Conservation (phyloP, 768 basidiomycete species). For the Tubosaeta sp. region DNA sequence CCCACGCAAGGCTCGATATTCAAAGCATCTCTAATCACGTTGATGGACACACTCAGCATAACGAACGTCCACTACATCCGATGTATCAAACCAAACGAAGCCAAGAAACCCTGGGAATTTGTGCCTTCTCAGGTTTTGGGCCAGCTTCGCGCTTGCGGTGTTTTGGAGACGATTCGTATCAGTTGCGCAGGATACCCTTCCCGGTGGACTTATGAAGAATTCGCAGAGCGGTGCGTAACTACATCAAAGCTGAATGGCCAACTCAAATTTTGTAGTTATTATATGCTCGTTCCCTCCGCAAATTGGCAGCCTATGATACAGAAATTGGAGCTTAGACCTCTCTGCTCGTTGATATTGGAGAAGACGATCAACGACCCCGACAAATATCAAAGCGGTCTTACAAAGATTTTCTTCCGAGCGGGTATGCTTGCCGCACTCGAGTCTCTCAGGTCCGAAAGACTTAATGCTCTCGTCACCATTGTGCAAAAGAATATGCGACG, state of each 20-base stretch:
- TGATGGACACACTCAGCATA: slow-evolving; percentile 96
- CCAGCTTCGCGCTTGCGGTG: slow-evolving; percentile 96
- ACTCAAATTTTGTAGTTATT: slow-evolving; percentile 61
- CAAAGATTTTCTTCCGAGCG: slow-evolving; percentile 98
- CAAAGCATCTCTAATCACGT: slow-evolving; percentile 85
- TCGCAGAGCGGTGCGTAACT: slow-evolving; percentile 81
- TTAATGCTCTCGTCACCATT: slow-evolving; percentile 89
- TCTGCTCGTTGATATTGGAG: slow-evolving; percentile 82
- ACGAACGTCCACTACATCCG: slow-evolving; percentile 99
- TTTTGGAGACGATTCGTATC: slow-evolving; percentile 96
- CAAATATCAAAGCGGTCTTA: slow-evolving; percentile 95
- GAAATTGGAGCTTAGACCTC: slow-evolving; percentile 67
- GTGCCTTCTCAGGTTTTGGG: slow-evolving; percentile 92
- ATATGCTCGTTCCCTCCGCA: slow-evolving; percentile 88
- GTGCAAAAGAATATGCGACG: slow-evolving; percentile 97
- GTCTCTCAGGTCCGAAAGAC: slow-evolving; percentile 78
- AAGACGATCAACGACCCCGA: slow-evolving; percentile 88
- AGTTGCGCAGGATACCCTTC: slow-evolving; percentile 99
- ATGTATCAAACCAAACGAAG: slow-evolving; percentile 98
- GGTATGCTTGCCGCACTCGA: slow-evolving; percentile 98
- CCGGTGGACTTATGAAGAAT: slow-evolving; percentile 97
- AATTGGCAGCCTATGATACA: slow-evolving; percentile 87
- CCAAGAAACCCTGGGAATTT: slow-evolving; percentile 96
- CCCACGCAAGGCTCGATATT: slow-evolving; percentile 98
- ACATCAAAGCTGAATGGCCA: slow-evolving; percentile 5